Evolutionary conservation across 371 early-diverging fungal genomes (phyloP), one percentile per base, ranked within the genome.

Genomic region (Amoeboradix gromovi): DNA sequence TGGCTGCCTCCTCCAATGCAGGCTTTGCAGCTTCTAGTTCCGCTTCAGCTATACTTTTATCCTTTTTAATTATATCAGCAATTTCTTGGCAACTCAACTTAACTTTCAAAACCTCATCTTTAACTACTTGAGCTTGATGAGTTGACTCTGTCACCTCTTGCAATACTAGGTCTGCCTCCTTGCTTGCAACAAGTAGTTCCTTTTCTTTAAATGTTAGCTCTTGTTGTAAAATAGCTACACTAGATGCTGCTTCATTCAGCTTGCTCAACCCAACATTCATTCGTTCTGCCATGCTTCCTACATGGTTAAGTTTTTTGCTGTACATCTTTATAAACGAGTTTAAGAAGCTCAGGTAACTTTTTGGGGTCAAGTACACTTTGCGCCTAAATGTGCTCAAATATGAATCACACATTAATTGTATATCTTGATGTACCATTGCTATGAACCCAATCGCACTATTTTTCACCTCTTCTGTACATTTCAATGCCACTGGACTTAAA

Each of bases 191-290:
- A 22, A 77, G 78, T 31, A 83, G 74, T 29, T 83, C 83, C 70
- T 80, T 80, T 70, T 83, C 83, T 71, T 83, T 83, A 17, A 83
- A 77, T 12, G 81, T 80, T 29, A 83, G 77, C 73, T 83, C 75
- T 67, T 80, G 78, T 70, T 83, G 82, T 31, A 83, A 74, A 27
- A 77, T 75, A 1, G 81, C 81, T 1, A 83, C 82, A 0, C 81
- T 78, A 69, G 80, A 76, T 29, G 80, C 74, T 0, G 83, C 82
- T 67, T 83, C 83, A 1, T 81, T 71, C 31, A 83, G 75, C 71
- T 83, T 83, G 28, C 75, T 73, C 1, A 83, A 77, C 75, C 83
- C 83, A 75, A 78, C 79, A 69, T 81, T 81, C 82, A 83, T 82
- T 31, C 82, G 74, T 66, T 82, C 82, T 12, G 82, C 78, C 0